Conservation (phyloP, 2,329 filamentous ascomycete species). For the Colletotrichum chlorophyti region DNA sequence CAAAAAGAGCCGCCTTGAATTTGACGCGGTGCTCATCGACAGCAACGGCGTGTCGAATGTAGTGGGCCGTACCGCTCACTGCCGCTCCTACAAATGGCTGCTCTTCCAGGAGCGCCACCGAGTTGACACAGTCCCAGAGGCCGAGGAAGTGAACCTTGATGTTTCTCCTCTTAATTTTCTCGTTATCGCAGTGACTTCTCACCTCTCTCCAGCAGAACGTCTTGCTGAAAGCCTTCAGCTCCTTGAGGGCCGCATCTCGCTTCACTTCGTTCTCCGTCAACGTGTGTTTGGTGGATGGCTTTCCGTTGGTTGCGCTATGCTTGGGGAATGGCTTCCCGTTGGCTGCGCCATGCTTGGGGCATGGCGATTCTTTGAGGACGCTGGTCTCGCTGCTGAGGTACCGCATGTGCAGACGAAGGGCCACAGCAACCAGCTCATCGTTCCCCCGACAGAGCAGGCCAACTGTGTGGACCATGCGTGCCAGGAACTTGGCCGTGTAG, state of each 20-base stretch:
- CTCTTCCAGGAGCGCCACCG: slow-evolving; percentile 48
- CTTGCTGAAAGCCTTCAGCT: slow-evolving; percentile 52
- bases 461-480: slow-evolving; percentile 56
- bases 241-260: slow-evolving; percentile 12
- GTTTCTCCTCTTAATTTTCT: slow-evolving; percentile 34
- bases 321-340: slow-evolving; percentile 4
- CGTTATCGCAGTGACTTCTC: slow-evolving; percentile 5
- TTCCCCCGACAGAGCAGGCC: slow-evolving; percentile 58
- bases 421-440: slow-evolving; percentile 60
- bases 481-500: slow-evolving; percentile 58
- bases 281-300: slow-evolving; percentile 12
- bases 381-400: slow-evolving; percentile 45
- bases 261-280: neutral
- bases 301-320: neutral
- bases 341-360: slow-evolving; percentile 14
- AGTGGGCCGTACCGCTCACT: slow-evolving; percentile 47
- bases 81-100: slow-evolving; percentile 43
- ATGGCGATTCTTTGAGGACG: slow-evolving; percentile 35
- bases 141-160: slow-evolving; percentile 60
- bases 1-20: slow-evolving; percentile 57
- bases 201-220: slow-evolving; percentile 52
- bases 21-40: slow-evolving; percentile 61
- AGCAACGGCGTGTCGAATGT: slow-evolving; percentile 58
- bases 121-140: slow-evolving; percentile 61
- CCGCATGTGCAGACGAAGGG: slow-evolving; percentile 49